A percentile compares a stretch with the other conserved stretches of the same genome.
Conservation (phyloP, 441 rosid species). For the Melianthus villosus region DNA sequence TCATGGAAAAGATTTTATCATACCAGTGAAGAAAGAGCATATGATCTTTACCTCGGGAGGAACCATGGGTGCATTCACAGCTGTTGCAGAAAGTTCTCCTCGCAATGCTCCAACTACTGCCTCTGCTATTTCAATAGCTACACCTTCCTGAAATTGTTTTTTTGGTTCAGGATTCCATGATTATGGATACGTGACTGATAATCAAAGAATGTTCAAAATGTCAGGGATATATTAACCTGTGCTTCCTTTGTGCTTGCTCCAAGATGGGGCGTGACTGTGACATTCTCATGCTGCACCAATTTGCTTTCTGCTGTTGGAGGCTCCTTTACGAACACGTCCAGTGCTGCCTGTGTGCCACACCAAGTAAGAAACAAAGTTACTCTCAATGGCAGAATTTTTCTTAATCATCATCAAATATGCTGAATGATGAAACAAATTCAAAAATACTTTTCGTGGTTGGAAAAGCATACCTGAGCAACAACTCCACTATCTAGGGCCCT, state of each 20-base stretch:
- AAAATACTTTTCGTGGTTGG: no score
- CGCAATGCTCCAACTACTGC: slow-evolving; percentile 55
- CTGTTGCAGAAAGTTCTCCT: slow-evolving; percentile 92
- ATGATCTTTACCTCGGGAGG: slow-evolving; percentile 41
- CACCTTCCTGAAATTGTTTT: slow-evolving; percentile 48
- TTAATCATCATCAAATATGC: neutral
- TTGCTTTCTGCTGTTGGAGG: slow-evolving; percentile 67
- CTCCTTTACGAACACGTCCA: slow-evolving; percentile 79
- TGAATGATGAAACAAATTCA: neutral
- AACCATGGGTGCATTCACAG: slow-evolving; percentile 97
- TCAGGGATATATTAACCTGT: slow-evolving; percentile 29
- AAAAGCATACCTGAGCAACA: slow-evolving; percentile 53
- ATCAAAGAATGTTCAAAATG: neutral
- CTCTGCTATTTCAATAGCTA: slow-evolving; percentile 91
- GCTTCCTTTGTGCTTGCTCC: slow-evolving; percentile 97
- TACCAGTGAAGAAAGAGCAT: neutral
- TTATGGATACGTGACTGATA: neutral
- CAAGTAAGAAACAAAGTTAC: neutral
- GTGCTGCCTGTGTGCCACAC: slow-evolving; percentile 50
- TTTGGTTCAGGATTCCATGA: neutral
- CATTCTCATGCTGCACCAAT: slow-evolving; percentile 67
- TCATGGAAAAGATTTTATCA: neutral
- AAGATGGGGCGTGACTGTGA: slow-evolving; percentile 85
- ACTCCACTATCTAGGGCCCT: slow-evolving; percentile 73
- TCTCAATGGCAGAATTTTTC: neutral